Evolutionary conservation across 2,329 filamentous ascomycete species (phyloP), one percentile per base, ranked within the genome.

Genomic region (Epichloe amarillans): DNA sequence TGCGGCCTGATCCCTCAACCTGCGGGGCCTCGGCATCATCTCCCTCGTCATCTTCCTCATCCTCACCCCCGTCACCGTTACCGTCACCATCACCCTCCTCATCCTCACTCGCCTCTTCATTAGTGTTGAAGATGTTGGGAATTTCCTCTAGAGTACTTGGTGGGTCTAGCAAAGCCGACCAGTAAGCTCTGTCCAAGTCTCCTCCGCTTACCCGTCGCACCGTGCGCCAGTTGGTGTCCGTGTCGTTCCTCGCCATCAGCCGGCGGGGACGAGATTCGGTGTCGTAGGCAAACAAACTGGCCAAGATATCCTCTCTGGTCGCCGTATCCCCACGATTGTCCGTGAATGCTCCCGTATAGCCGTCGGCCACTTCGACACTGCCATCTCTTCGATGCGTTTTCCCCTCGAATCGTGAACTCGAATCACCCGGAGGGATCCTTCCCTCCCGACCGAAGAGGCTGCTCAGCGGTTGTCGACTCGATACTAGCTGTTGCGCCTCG

Each of bases 401-500:
- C 51, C 84, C 57, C 57, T 86, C 77, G 46, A 81, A 76, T 11
- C 68, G 73, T 37, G 65, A 55, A 50, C 73, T 74, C 33, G 73
- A 68, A 52, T 87, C 82, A 14, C 78, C 80, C 0, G 73, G 67
- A 2, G 85, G 82, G 17, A 87, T 81, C 50, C 76, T 72, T 1
- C 83, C 83, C 53, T 87, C 83, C 42, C 87, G 80, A 1, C 85
- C 86, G 54, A 89, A 89, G 46, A 80, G 68, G 56, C 80, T 80
- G 62, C 86, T 90, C 44, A 91, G 75, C 0, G 87, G 86, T 58
- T 88, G 84, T 41, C 85, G 79, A 49, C 84, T 81, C 14, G 82
- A 77, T 12, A 93, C 79, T 6, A 94, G 77, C 58, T 91, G 84
- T 52, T 86, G 81, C 11, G 86, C 82, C 57, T 89, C 83, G 19